Evolutionary conservation across 1,284 basidiomycete genomes (phyloP), one percentile per base, ranked within the genome.

Genomic region (Microbotryum intermedium): DNA sequence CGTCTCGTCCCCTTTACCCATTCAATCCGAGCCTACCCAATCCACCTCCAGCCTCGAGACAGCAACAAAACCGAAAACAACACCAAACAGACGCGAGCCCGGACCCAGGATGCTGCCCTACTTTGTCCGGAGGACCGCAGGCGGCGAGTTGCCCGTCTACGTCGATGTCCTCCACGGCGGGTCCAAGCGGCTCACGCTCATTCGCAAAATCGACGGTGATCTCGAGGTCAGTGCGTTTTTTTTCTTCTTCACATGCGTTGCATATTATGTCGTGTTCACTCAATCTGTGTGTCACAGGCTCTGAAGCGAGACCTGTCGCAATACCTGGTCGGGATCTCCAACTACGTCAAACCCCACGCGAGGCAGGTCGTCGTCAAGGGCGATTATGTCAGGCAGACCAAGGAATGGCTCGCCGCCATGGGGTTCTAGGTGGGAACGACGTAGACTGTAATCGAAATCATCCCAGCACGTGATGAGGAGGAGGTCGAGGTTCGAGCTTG

Each of bases 161-260:
- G 45, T 29, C 10, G 60, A 64, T 9, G 30, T 58, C 29, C 49
- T 55, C 45, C 56, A 58, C 29, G 48, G 52, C 21, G 64, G 65
- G 2, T 51, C 57, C 23, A 34, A 55, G 9, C 39, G 53, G 13
- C n/a, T 55, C 5, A 67, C 65, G 13, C 28, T 67, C 20, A 45
- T 64, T 13, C 51, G 65, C 7, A 67, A 64, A 39, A 51, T 64
- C 3, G 53, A 60, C n/a, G 65, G 65, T 5, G 54, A 67, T 29
- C 26, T 67, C 28, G 46, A 53, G 20, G 65, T 67, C 44, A 45
- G 65, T 25, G 26, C 21, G 7, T 8, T 4, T 43, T 3, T 29
- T 9, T 26, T 18, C 21, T 25, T 18, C 23, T n/a, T 6, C 8
- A 8, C 45, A n/a, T n/a, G n/a, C n/a, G n/a, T 23, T 29, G 9